Conservation (phyloP, 2,329 filamentous ascomycete species). For the Fusarium torreyae region DNA sequence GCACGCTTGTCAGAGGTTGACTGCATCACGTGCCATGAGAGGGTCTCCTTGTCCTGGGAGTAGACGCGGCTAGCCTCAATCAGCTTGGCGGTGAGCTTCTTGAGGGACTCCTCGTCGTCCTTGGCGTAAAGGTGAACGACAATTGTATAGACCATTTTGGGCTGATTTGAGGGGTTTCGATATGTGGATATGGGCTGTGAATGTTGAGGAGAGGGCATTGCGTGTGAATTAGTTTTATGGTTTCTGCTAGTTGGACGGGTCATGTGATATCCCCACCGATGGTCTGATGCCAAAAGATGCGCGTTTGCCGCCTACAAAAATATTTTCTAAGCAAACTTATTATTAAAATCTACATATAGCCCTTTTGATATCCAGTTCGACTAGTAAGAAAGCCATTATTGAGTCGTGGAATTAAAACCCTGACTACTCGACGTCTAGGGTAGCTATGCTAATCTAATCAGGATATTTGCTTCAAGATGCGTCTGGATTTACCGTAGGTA, state of each 20-base stretch:
- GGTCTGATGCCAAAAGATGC: slow-evolving; percentile 18
- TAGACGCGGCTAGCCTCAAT: slow-evolving; percentile 82
- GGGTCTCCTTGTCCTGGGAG: slow-evolving; percentile 78
- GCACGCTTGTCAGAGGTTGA: slow-evolving; percentile 76
- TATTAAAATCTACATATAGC: background rate
- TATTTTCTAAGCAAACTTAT: background rate
- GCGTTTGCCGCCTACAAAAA: slow-evolving; percentile 6
- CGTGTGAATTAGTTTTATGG: slow-evolving; percentile 32
- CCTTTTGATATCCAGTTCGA: too few relatives aligned
- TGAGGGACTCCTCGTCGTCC: slow-evolving; percentile 73
- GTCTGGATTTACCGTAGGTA: too few relatives aligned
- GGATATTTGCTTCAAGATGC: too few relatives aligned
- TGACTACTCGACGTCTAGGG: too few relatives aligned
- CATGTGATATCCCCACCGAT: slow-evolving; percentile 42
- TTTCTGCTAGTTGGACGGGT: slow-evolving; percentile 22
- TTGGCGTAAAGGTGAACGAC: slow-evolving; percentile 81
- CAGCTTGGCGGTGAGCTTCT: slow-evolving; percentile 79
- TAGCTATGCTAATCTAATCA: too few relatives aligned
- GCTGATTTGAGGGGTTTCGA: background rate
- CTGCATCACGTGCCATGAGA: slow-evolving; percentile 85
- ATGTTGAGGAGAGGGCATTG: slow-evolving; percentile 31
- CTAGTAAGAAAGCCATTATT: too few relatives aligned
- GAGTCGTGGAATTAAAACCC: too few relatives aligned
- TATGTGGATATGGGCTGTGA: background rate
- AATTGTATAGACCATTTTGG: slow-evolving; percentile 76